Percentiles rank a stretch among this genome's conserved stretches.
Conservation (phyloP, 225 moss, liverwort and hornwort genomes). For the Anthoceros angustus region DNA sequence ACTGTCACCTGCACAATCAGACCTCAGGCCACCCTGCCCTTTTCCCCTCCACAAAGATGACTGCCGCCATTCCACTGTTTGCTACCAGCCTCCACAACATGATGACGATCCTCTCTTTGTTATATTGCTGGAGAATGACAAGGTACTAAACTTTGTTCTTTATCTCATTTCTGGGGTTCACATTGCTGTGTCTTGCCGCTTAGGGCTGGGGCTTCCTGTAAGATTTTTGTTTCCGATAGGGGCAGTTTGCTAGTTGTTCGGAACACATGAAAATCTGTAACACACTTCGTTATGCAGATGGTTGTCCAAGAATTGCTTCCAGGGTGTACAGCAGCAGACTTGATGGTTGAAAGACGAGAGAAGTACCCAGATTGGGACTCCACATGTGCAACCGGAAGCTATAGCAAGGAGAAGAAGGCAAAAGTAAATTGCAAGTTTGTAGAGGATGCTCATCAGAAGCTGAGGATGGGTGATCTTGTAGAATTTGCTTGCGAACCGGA, state of each 20-base stretch:
- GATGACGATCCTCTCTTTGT: constrained; percentile 75
- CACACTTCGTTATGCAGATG: constrained; percentile 36
- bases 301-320: constrained; percentile 58
- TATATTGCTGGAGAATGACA: constrained; percentile 64
- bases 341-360: constrained; percentile 16
- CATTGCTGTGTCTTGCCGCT: not conserved
- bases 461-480: constrained; percentile 86
- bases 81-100: constrained; percentile 29
- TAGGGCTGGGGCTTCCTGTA: not conserved
- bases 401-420: constrained; percentile 17
- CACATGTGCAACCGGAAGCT: constrained; percentile 18
- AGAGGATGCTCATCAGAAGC: constrained; percentile 61
- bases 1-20: constrained; percentile 39
- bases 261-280: not conserved
- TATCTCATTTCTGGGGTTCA: not conserved
- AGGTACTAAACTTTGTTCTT: constrained; percentile 30
- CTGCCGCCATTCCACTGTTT: constrained; percentile 44
- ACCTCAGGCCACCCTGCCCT: constrained; percentile 73
- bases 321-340: constrained; percentile 51
- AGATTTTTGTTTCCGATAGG: no score
- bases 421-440: constrained; percentile 89
- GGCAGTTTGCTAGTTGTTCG: not conserved
- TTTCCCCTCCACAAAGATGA: constrained; percentile 55
- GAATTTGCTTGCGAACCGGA: constrained; percentile 31
- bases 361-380: constrained; percentile 24